A percentile compares a stretch with the other conserved stretches of the same genome.
Conservation (phyloP, 1,139 yeast genomes). For the Taphrina confusa region DNA sequence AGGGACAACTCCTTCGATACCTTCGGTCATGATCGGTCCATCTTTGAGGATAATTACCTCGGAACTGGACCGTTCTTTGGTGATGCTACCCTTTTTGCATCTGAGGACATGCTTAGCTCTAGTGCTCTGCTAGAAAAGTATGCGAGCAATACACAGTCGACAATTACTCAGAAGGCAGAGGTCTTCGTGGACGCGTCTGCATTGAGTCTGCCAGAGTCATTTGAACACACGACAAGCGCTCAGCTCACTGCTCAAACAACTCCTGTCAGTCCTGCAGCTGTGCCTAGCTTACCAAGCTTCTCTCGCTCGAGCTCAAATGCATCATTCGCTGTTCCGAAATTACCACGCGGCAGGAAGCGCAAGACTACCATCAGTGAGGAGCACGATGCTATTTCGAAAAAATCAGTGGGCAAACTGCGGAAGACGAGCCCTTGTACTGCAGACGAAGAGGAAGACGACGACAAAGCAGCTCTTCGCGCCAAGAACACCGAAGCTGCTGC, state of each 20-base stretch:
- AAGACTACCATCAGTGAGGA: neutral
- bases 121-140: neutral
- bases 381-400: neutral
- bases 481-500: slow-evolving; percentile 97
- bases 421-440: neutral
- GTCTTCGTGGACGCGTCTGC: slow-evolving; percentile 12
- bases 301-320: slow-evolving; percentile 11
- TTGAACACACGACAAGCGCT: neutral
- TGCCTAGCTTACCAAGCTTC: neutral
- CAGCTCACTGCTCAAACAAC: neutral
- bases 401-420: neutral
- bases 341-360: slow-evolving; percentile 14
- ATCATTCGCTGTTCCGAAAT: slow-evolving; percentile 11
- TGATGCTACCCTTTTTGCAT: neutral
- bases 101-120: neutral
- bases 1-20: neutral
- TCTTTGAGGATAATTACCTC: neutral
- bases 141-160: neutral
- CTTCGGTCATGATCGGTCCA: neutral
- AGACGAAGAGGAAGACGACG: slow-evolving; percentile 52
- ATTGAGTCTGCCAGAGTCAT: neutral
- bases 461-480: slow-evolving; percentile 76
- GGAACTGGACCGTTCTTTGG: neutral
- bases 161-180: neutral
- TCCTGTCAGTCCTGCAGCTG: neutral